Evolutionary conservation across 1,284 basidiomycete genomes (phyloP).

Genomic region (Tranzscheliella williamsii): DNA sequence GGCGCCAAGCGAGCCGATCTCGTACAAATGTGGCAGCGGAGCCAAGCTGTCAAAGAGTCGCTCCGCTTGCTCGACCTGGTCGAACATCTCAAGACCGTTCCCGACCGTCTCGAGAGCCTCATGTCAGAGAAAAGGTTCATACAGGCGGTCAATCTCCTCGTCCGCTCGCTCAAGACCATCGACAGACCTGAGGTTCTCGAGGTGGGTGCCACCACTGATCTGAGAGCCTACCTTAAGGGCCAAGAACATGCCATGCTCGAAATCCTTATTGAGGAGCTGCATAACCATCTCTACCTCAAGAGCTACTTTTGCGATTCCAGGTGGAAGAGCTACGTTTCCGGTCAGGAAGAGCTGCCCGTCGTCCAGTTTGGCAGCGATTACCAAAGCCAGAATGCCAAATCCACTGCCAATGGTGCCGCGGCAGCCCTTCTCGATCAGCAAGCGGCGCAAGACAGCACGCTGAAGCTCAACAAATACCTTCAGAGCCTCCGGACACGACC

Average conservation of each 20-base stretch:
- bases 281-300: conserved; percentile 96
- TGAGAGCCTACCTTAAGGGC: conserved; percentile 79
- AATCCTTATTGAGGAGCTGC: conserved; percentile 91
- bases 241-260: conserved; percentile 73
- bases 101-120: conserved; percentile 87
- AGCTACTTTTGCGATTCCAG: conserved; percentile 92
- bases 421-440: background rate
- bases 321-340: conserved; percentile 81
- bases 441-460: background rate
- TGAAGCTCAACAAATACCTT: conserved; percentile 39
- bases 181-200: conserved; percentile 90
- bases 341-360: conserved; percentile 67
- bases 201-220: conserved; percentile 87
- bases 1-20: conserved; percentile 56
- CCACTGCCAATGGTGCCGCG: background rate
- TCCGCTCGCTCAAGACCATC: conserved; percentile 84
- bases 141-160: conserved; percentile 83
- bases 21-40: conserved; percentile 59
- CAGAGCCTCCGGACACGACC: conserved; percentile 33
- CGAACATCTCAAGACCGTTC: conserved; percentile 78
- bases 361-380: conserved; percentile 49
- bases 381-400: background rate
- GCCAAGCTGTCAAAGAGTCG: conserved; percentile 55
- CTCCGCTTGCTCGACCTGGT: conserved; percentile 50
- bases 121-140: conserved; percentile 93